Conservation (phyloP, 768 basidiomycete genomes). For the Mycena rebaudengoi region DNA sequence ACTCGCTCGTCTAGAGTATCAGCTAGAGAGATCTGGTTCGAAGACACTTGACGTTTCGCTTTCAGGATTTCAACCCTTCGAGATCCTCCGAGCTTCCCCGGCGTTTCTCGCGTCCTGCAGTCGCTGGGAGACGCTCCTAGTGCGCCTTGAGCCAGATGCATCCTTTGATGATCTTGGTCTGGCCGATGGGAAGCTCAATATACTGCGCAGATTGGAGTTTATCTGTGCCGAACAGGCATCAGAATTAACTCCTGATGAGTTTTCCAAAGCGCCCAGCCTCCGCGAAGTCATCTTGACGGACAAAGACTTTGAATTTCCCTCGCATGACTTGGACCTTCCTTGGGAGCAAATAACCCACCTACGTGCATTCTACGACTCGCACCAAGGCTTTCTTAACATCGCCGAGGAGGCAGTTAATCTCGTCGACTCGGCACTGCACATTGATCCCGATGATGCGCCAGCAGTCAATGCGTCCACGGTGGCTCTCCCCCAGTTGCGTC, state of each 20-base stretch:
- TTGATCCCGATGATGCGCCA: slow-evolving; percentile 6
- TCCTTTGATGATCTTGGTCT: slow-evolving; percentile 6
- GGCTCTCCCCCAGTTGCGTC: background rate
- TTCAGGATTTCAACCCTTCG: background rate
- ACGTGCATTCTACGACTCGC: slow-evolving; percentile 2
- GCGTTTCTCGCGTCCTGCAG: slow-evolving; percentile 4
- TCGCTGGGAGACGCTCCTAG: slow-evolving; percentile 2
- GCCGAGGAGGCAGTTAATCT: slow-evolving; percentile 4
- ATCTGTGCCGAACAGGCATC: background rate
- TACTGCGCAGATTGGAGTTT: slow-evolving; percentile 5
- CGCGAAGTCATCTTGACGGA: slow-evolving; percentile 7
- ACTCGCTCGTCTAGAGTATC: slow-evolving; percentile 3
- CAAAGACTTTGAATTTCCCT: slow-evolving; percentile 6
- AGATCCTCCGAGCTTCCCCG: background rate
- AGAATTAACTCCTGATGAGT: slow-evolving; percentile 2
- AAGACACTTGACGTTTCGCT: background rate
- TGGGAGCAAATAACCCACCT: slow-evolving; percentile 9
- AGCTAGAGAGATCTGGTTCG: background rate
- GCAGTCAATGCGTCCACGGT: background rate
- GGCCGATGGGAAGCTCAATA: background rate
- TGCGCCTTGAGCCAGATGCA: background rate
- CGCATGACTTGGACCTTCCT: background rate
- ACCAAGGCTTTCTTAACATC: background rate
- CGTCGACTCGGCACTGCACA: slow-evolving; percentile 5
- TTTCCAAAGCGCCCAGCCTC: slow-evolving; percentile 2